Percentiles rank a stretch among this genome's conserved stretches.
Evolutionary conservation across 192 early-diverging fungal genomes (phyloP).

Genomic region (Dissophora globulifera): DNA sequence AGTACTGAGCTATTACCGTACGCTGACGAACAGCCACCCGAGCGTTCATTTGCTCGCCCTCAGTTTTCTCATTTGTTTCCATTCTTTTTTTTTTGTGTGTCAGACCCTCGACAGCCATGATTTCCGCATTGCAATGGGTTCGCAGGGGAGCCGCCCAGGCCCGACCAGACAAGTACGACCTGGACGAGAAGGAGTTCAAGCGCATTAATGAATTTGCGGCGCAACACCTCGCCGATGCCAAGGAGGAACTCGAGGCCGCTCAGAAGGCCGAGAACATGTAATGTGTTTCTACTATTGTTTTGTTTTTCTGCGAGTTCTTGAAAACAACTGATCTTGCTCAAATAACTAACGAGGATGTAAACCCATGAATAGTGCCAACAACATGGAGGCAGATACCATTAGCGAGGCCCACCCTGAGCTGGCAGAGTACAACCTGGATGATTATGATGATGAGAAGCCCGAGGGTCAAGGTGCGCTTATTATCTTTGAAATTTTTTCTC

Average conservation of each 20-base stretch:
- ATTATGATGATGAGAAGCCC: conserved; percentile 89
- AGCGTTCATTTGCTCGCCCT: too few relatives aligned
- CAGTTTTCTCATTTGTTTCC: too few relatives aligned
- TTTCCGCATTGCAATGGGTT: conserved; percentile 93
- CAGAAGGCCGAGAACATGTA: conserved; percentile 59
- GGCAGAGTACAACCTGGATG: conserved; percentile 90
- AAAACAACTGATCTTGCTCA: too few relatives aligned
- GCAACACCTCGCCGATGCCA: conserved; percentile 70
- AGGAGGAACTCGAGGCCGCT: conserved; percentile 65
- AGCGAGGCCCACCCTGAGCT: conserved; percentile 68
- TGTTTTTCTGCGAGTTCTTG: too few relatives aligned
- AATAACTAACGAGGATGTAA: too few relatives aligned
- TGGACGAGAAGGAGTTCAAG: conserved; percentile 91
- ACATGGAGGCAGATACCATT: conserved; percentile 49
- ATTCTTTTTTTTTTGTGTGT: conserved; percentile 2
- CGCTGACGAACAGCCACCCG: too few relatives aligned
- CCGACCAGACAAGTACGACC: conserved; percentile 79
- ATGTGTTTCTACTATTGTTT: conserved; percentile 1
- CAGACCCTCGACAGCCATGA: conserved; percentile 67
- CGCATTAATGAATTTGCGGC: conserved; percentile 79
- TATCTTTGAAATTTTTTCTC: neutral
- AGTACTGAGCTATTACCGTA: too few relatives aligned
- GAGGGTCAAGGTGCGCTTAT: conserved; percentile 53
- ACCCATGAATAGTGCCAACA: conserved; percentile 29
- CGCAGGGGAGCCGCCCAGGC: conserved; percentile 91